Conservation (phyloP, 1,284 basidiomycete species). For the Rhizoctonia solani region DNA sequence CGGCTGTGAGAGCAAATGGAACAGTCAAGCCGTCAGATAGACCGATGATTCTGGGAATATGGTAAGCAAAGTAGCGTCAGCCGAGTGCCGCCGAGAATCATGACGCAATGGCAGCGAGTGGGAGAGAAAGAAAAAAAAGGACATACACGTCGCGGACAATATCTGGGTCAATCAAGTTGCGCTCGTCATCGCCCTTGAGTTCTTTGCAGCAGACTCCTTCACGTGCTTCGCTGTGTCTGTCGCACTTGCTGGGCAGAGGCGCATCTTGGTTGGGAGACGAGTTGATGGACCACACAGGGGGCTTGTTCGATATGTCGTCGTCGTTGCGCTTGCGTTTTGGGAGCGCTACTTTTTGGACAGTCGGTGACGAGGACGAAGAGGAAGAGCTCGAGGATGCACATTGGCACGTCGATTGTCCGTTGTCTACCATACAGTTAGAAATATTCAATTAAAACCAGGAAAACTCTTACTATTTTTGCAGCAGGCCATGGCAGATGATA, state of each 20-base stretch:
- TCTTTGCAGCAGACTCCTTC: constrained; percentile 81
- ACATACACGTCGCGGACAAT: constrained; percentile 80
- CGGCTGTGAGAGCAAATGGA: constrained; percentile 87
- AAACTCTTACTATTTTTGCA: constrained; percentile 25
- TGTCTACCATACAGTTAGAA: constrained; percentile 2
- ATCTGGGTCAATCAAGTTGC: constrained; percentile 81
- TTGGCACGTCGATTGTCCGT: constrained; percentile 6
- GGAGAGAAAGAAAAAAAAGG: no score
- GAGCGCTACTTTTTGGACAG: constrained; percentile 3
- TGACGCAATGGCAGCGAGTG: background rate
- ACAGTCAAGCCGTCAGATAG: constrained; percentile 96
- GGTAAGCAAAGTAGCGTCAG: background rate
- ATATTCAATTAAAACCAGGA: background rate
- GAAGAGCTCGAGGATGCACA: constrained; percentile 16
- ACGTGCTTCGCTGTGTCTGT: constrained; percentile 47
- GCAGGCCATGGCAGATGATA: constrained; percentile 6
- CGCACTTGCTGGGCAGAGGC: constrained; percentile 55
- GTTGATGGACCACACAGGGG: constrained; percentile 41
- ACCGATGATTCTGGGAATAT: constrained; percentile 75
- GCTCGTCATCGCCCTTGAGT: constrained; percentile 73
- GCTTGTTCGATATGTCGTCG: no score
- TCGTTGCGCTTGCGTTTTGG: no score
- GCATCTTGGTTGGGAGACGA: constrained; percentile 21
- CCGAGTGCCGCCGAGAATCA: background rate
- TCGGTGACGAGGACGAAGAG: background rate